Percentiles rank a stretch among this genome's conserved stretches.
Evolutionary conservation across 1,284 basidiomycete species (phyloP).

Genomic region (Sanghuangporus weigelae): DNA sequence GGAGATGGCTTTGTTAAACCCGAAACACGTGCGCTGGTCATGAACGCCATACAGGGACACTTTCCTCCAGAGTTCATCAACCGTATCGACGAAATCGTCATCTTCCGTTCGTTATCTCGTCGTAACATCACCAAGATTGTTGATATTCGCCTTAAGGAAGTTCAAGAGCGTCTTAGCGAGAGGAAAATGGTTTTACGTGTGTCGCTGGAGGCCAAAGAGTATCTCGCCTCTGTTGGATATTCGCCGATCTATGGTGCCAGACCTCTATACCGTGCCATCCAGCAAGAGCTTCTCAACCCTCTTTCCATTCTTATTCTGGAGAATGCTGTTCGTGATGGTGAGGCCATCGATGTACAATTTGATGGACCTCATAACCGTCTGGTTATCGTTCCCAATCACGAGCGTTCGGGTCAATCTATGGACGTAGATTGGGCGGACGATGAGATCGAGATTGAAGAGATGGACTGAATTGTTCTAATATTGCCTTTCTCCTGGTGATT

Average conservation of each 20-base stretch:
- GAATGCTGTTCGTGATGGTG: constrained; percentile 79
- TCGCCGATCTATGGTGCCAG: constrained; percentile 85
- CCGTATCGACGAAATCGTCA: constrained; percentile 84
- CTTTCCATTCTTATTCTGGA: constrained; percentile 85
- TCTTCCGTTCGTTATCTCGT: constrained; percentile 82
- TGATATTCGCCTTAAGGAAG: constrained; percentile 68
- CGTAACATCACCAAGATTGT: constrained; percentile 80
- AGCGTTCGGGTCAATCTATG: constrained; percentile 48
- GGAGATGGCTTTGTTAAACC: constrained; percentile 66
- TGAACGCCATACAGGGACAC: constrained; percentile 72
- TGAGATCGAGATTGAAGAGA: constrained; percentile 72
- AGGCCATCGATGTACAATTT: constrained; percentile 72
- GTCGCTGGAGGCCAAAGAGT: constrained; percentile 75
- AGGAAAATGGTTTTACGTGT: constrained; percentile 79
- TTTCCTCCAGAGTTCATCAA: constrained; percentile 95
- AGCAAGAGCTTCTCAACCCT: constrained; percentile 91
- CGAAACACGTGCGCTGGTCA: constrained; percentile 63
- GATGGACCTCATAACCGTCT: constrained; percentile 84
- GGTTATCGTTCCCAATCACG: constrained; percentile 83
- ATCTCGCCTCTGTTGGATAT: constrained; percentile 83
- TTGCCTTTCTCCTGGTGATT: neutral
- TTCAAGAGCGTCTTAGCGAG: constrained; percentile 73
- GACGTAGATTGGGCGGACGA: constrained; percentile 54
- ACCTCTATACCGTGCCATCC: constrained; percentile 89
- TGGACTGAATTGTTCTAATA: constrained; percentile 45